Evolutionary conservation across 495 filamentous ascomycete species (phyloP).

Genomic region (Delitschia confertaspora): DNA sequence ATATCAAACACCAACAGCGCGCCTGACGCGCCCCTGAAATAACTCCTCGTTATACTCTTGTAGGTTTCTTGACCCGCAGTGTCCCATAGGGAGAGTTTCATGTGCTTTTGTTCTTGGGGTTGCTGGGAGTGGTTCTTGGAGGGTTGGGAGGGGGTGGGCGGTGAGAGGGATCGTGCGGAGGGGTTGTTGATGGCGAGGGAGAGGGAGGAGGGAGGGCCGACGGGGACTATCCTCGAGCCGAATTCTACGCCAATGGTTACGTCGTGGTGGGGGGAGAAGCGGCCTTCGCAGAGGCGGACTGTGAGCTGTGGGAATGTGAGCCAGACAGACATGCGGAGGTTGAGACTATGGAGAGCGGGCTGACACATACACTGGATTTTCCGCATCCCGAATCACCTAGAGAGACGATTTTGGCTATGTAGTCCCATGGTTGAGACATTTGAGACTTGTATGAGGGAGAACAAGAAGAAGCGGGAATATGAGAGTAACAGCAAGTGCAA

Average conservation of each 20-base stretch:
- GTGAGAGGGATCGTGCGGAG: slow-evolving; percentile 15
- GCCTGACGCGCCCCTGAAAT: slow-evolving; percentile 88
- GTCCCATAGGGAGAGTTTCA: slow-evolving; percentile 78
- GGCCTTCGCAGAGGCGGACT: slow-evolving; percentile 92
- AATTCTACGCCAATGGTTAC: slow-evolving; percentile 98
- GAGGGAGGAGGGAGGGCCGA: slow-evolving; percentile 64
- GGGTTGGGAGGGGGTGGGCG: slow-evolving; percentile 2
- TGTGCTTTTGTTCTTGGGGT: slow-evolving; percentile 48
- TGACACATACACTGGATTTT: slow-evolving; percentile 60
- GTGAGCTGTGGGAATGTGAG: slow-evolving; percentile 51
- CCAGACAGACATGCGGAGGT: background rate
- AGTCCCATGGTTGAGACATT: slow-evolving; percentile 84
- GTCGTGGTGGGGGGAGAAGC: slow-evolving; percentile 85
- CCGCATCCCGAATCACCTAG: slow-evolving; percentile 92
- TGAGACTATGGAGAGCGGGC: background rate
- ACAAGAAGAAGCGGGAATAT: too few relatives aligned
- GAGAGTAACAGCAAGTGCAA: too few relatives aligned
- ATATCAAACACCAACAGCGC: slow-evolving; percentile 95
- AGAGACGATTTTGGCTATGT: slow-evolving; percentile 96
- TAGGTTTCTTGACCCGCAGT: slow-evolving; percentile 96
- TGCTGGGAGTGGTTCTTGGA: slow-evolving; percentile 53
- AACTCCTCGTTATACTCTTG: slow-evolving; percentile 87
- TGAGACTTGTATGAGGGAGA: slow-evolving; percentile 9
- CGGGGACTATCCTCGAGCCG: slow-evolving; percentile 84
- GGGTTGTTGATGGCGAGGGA: slow-evolving; percentile 39